Base-by-base conservation (phyloP, 306 rosid species). In the Pyrus bretschneideri region DNA sequence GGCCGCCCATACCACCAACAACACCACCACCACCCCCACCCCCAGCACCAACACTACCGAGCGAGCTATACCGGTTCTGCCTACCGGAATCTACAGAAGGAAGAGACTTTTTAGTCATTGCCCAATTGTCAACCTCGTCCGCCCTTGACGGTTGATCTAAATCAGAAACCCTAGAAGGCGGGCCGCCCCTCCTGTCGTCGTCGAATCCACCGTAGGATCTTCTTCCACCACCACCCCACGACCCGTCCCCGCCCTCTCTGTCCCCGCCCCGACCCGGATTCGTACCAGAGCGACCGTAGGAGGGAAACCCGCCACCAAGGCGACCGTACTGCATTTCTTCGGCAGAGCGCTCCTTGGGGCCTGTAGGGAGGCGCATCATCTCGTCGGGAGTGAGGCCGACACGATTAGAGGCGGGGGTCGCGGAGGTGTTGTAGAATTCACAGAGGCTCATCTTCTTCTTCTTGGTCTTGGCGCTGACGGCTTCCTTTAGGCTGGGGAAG, bases 51-150 rank as follows among this genome's bases (percentile, higher is more conserved):
- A 82, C 89, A 8, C 92, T 88, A 3, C 91, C 92, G 3, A 88
- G 87, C 6, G 91, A 76, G 13, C 85, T 68, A 15, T 86, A 90
- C 52, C 98, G 89, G 74, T 80, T 92, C 66, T 81, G 93, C 51
- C 97, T 81, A 46, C 93, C 91, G 3, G 96, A 88, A 84, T 90
- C 97, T 19, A 74, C 31, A 1, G 97, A 70, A 2, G 93, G 93
- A 8, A 86, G 81, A 14, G 91, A 5, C 69, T 91, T 96, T 82
- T 89, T 96, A 38, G 75, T 85, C 52, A 83, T 59, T 0, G 90
- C 91, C 99, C 99, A 96, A 79, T 91, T 89, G 25, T 96, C 98
- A 5, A 83, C 99, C 91, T 91, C 99, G 69, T 96, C 98, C 11
- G 99, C 99, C 91, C 98, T 88, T 4, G 99, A 96, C 29, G 93